phyloP scores from a whole-genome alignment of 306 rosid species.

The Cicer pinnatifidum region DNA sequence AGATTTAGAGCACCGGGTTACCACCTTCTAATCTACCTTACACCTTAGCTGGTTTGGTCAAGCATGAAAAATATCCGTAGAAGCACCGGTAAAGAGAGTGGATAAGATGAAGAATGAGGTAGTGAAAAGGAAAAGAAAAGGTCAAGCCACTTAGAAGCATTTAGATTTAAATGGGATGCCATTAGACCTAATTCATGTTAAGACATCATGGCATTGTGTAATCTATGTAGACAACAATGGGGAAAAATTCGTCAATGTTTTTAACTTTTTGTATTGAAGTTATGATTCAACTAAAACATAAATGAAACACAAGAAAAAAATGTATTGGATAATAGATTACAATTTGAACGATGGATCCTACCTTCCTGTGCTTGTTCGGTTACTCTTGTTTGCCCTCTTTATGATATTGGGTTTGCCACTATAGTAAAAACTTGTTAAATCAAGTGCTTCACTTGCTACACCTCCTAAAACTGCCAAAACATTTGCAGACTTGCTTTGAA shows the following conservation, averaged over 20 bases:
- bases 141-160: not conserved
- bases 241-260: not conserved
- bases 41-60: no score
- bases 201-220: not conserved
- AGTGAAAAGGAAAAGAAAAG: not conserved
- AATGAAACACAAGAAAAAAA: not conserved
- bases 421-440: slow-evolving; percentile 83
- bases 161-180: slow-evolving; percentile 4
- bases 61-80: no score
- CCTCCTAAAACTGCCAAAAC: slow-evolving; percentile 91
- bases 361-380: slow-evolving; percentile 74
- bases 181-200: not conserved
- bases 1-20: no score
- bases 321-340: slow-evolving; percentile 14
- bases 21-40: no score
- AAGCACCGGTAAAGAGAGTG: not conserved
- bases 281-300: slow-evolving; percentile 23
- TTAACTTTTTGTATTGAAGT: not conserved
- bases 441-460: slow-evolving; percentile 93
- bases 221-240: not conserved
- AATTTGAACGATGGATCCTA: slow-evolving; percentile 37
- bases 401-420: slow-evolving; percentile 75
- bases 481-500: slow-evolving; percentile 90
- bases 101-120: not conserved
- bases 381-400: slow-evolving; percentile 69